phyloP scores from a whole-genome alignment of 129 eudicot species.

The Kitagawia praeruptora region DNA sequence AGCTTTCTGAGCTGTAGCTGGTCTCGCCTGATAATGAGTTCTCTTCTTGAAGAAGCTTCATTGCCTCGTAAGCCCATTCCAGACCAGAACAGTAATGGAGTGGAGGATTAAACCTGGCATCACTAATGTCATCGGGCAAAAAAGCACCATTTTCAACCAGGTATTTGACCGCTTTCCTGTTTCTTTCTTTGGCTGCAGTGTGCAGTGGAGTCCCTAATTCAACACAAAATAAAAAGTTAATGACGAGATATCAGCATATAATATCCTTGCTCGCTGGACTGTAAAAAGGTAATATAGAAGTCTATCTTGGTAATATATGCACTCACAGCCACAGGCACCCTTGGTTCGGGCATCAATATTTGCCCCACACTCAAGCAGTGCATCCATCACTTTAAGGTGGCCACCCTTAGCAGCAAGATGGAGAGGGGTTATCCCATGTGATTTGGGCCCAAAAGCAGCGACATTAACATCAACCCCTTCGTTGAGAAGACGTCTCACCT shows the following conservation, averaged over 20 bases:
- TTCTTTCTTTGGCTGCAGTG: slow-evolving; percentile 86
- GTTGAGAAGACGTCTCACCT: slow-evolving; percentile 65
- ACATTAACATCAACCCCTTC: slow-evolving; percentile 85
- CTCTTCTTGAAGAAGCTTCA: slow-evolving; percentile 65
- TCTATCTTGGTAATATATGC: not conserved
- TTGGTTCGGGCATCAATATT: slow-evolving; percentile 95
- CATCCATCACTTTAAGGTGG: slow-evolving; percentile 88
- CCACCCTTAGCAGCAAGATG: slow-evolving; percentile 99
- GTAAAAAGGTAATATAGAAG: not conserved
- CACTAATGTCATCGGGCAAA: slow-evolving; percentile 78
- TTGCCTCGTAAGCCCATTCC: slow-evolving; percentile 92
- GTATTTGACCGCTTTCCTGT: slow-evolving; percentile 66
- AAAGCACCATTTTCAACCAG: slow-evolving; percentile 89
- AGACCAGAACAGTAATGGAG: slow-evolving; percentile 91
- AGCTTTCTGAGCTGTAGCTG: slow-evolving; percentile 59
- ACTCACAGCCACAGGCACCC: slow-evolving; percentile 98
- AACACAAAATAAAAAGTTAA: not conserved
- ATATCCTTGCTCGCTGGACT: not conserved
- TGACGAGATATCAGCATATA: not conserved
- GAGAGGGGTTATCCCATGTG: slow-evolving; percentile 89
- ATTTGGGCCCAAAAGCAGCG: slow-evolving; percentile 79
- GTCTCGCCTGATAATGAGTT: slow-evolving; percentile 48
- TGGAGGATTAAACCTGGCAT: slow-evolving; percentile 88
- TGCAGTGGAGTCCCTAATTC: slow-evolving; percentile 96
- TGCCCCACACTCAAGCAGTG: slow-evolving; percentile 84